Base-by-base conservation (phyloP, 1,284 basidiomycete species). In the Cutaneotrichosporon arboriforme region DNA sequence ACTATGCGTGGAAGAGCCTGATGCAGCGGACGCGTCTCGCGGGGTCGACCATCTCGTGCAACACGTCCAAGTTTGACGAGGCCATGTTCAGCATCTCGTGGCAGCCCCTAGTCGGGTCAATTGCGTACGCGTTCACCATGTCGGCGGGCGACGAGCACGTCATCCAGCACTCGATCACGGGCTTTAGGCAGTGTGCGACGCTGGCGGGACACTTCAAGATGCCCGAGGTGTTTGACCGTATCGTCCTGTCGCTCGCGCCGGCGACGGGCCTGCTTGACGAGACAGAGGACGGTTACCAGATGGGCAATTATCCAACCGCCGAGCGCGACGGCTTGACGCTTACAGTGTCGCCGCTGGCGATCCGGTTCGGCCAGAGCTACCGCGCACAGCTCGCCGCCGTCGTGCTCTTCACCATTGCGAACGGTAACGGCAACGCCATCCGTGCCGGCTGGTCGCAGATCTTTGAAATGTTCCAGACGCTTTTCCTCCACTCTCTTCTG, bases 1-100 rank as follows among this genome's bases (percentile, higher is more conserved):
- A 98, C 66, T 97, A 96, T 69, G 90, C 94, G 7, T 99, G 96
- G 96, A 97, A 97, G 73, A 91, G 96, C 64, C 78, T 99, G 23
- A 80, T 97, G 46, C 77, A 85, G 44, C 83, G 92, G 35, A 85
- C 92, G 41, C 81, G 88, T 39, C 83, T 85, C 60, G 83, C 88
- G 52, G 89, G 88, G 43, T 78, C 82, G 35, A 82, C 90, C 67
- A 81, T 91, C 72, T 81, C 84, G 39, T 89, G 85, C 77, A 87
- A 90, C 66, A 84, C 90, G 0, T 69, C 82, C 23, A 70, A 80
- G 1, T 97, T 97, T 69, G 96, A 99, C 76, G 78, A 84, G 26
- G 84, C 87, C 49, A 94, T 99, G 86, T 99, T 99, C 80, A 86
- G 83, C 66, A 76, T 85, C 12, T 83, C 87, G 12, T 99, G 96